Evolutionary conservation across 306 rosid genomes (phyloP).

Genomic region (Trichosanthes cucumerina): DNA sequence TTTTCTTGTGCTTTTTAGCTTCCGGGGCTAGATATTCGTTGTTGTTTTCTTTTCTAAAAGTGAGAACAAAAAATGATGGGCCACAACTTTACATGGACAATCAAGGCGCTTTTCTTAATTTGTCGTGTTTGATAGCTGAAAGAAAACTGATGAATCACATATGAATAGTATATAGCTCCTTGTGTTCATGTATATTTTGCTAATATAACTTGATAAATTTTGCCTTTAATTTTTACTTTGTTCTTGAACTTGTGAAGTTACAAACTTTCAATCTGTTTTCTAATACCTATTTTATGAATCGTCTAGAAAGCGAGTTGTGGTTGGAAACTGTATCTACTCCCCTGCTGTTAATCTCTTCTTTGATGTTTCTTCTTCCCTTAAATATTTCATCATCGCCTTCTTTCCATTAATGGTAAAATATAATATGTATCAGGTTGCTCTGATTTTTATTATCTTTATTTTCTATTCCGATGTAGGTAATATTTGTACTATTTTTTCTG

Average conservation of each 20-base stretch:
- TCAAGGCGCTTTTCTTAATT: not conserved
- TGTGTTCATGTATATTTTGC: not conserved
- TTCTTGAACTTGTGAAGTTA: not conserved
- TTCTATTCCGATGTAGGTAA: not conserved
- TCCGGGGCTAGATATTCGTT: not conserved
- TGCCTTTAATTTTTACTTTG: not conserved
- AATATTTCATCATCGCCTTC: not conserved
- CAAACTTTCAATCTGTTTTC: not conserved
- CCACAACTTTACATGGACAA: slow-evolving; percentile 1
- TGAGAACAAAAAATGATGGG: not conserved
- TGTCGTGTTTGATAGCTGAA: not conserved
- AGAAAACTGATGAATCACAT: not conserved
- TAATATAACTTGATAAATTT: not conserved
- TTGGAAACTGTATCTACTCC: not conserved
- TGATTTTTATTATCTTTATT: not conserved
- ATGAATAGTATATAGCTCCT: not conserved
- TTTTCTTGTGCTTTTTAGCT: not conserved
- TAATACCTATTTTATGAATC: not conserved
- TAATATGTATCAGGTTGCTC: not conserved
- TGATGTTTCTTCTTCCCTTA: not conserved
- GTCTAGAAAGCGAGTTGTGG: not conserved
- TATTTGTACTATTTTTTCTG: not conserved
- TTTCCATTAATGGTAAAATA: not conserved
- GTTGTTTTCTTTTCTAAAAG: not conserved
- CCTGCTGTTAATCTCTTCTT: not conserved